phyloP scores from a whole-genome alignment of 2,329 filamentous ascomycete genomes.

The Monosporascus sp. region DNA sequence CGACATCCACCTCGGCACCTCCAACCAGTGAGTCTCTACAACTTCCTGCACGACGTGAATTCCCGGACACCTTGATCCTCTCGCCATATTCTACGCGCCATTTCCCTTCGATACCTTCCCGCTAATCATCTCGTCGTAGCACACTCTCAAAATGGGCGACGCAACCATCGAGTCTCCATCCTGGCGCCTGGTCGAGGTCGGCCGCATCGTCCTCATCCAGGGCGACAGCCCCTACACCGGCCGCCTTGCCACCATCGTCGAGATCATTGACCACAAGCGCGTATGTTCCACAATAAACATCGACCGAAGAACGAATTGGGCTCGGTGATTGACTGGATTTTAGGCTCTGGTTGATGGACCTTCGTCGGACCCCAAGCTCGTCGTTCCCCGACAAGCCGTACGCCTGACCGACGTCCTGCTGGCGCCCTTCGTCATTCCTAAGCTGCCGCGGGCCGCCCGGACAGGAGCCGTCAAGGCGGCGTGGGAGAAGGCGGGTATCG shows the following conservation, averaged over 20 bases:
- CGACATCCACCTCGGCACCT: constrained; percentile 12
- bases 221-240: constrained; percentile 70
- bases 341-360: constrained; percentile 97
- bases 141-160: constrained; percentile 72
- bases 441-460: constrained; percentile 80
- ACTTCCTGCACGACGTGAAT: constrained; percentile 3
- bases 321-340: constrained; percentile 26
- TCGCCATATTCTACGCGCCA: neutral
- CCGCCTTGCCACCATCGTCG: constrained; percentile 89
- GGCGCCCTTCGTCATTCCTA: constrained; percentile 81
- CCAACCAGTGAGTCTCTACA: constrained; percentile 18
- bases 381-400: constrained; percentile 81
- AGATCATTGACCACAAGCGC: constrained; percentile 99
- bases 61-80: neutral
- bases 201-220: constrained; percentile 92
- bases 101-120: constrained; percentile 8
- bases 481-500: constrained; percentile 89
- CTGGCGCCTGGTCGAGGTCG: constrained; percentile 97
- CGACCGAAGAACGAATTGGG: constrained; percentile 1
- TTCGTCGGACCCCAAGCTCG: constrained; percentile 71
- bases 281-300: constrained; percentile 58
- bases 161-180: constrained; percentile 74
- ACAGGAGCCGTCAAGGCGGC: constrained; percentile 76
- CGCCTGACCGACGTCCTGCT: constrained; percentile 79
- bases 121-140: constrained; percentile 33